Base-by-base conservation (phyloP, 2,329 filamentous ascomycete genomes). In the Penicillium sp. region DNA sequence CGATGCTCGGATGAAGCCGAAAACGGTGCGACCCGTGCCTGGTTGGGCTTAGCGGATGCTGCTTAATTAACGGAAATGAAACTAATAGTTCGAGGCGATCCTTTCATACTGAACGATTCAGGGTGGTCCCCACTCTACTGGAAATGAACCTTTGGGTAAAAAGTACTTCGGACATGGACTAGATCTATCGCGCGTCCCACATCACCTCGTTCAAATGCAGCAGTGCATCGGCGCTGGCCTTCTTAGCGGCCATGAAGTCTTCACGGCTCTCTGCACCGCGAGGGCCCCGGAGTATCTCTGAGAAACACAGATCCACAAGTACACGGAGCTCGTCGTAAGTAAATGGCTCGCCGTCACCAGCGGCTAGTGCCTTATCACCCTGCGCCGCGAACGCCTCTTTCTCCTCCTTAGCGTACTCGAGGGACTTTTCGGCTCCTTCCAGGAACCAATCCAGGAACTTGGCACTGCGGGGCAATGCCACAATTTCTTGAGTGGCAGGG, bases 401-500 rank as follows among this genome's bases (percentile, higher is more conserved):
- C 53, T 75, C 73, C 23, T 75, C 71, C 45, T 74, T 74, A 5
- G 75, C 74, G 45, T 75, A 73, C 41, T 75, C 70, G 7, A 78
- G 61, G 2, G 76, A 65, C 49, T 71, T 71, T n/a, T 76, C 73
- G 0, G 75, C 68, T 0, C 76, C 76, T 56, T 76, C 72, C 13
- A 78, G 66, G 67, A 78, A 78, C 70, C 76, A 76, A 56, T 77
- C 73, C 23, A 77, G 67, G 61, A 77, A 78, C 43, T 75, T 76
- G 34, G 74, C 72, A 42, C 73, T 75, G 46, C 70, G 70, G 1
- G 72, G 73, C 42, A 78, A 66, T 10, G 74, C 71, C 21, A 76
- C 70, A 2, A 69, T 54, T 52, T 76, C 73, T 21, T 66, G 58
- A 12, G 56, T 45, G 7, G 54, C 45, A 29, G 56, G 45, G n/a